phyloP scores from a whole-genome alignment of 2,329 filamentous ascomycete genomes.

The Metarhizium anisopliae region DNA sequence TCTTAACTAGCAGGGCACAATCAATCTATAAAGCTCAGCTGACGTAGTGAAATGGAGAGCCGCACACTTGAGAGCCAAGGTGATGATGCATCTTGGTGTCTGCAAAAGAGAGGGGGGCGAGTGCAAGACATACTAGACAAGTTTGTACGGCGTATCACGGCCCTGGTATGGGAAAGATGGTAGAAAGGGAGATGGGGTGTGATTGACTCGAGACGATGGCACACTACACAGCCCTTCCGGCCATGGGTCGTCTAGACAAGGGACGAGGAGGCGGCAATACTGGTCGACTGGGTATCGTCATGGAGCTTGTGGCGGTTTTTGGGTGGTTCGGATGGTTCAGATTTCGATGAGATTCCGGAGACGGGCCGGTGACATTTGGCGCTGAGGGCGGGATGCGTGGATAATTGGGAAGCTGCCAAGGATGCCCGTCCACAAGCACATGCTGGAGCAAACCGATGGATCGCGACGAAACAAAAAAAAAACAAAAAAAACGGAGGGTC shows the following conservation, averaged over 20 bases:
- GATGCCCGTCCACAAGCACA: background rate
- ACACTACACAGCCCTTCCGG: background rate
- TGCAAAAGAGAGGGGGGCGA: background rate
- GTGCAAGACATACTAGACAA: background rate
- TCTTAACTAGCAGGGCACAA: background rate
- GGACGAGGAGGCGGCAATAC: background rate
- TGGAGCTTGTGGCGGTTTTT: background rate
- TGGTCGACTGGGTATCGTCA: too few species aligned
- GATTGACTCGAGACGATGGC: background rate
- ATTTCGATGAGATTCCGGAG: too few species aligned
- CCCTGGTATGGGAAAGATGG: too few species aligned
- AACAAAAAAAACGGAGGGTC: background rate
- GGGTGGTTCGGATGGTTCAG: too few species aligned
- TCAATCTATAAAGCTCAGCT: background rate
- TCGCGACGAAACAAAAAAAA: background rate
- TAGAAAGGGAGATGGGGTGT: background rate
- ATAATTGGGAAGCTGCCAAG: too few species aligned
- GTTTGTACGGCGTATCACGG: too few species aligned
- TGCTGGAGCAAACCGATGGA: background rate
- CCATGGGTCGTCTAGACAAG: background rate
- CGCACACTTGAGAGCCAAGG: background rate
- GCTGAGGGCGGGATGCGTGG: background rate
- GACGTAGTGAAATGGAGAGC: background rate
- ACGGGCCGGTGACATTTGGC: background rate
- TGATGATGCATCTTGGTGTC: background rate